Conservation (phyloP, 192 early-diverging fungal genomes). For the Allomyces arbusculus region DNA sequence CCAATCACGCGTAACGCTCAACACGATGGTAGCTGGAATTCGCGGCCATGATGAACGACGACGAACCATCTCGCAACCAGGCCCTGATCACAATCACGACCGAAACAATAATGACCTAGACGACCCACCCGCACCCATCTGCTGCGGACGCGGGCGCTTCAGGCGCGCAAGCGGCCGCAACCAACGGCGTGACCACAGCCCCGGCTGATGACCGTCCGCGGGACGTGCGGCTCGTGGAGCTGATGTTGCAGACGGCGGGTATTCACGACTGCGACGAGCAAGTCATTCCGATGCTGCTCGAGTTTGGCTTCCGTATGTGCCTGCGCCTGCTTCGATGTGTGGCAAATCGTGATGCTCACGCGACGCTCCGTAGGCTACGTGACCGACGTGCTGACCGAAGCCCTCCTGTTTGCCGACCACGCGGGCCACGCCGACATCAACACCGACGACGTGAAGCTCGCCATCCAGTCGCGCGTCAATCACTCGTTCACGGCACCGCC, state of each 20-base stretch:
- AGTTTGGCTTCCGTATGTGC: slow-evolving; percentile 68
- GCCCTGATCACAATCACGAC: too few species aligned
- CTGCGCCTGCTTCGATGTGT: neutral
- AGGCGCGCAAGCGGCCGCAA: too few species aligned
- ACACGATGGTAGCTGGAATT: too few species aligned
- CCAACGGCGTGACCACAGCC: neutral
- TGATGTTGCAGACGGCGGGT: slow-evolving; percentile 64
- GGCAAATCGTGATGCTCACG: neutral
- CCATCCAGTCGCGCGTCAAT: slow-evolving; percentile 76
- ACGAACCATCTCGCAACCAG: too few species aligned
- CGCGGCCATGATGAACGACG: too few species aligned
- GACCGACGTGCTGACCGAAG: slow-evolving; percentile 76
- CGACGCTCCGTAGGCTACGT: slow-evolving; percentile 46
- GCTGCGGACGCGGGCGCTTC: too few species aligned
- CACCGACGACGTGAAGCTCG: slow-evolving; percentile 68
- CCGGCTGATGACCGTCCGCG: neutral
- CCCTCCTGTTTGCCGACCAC: slow-evolving; percentile 81
- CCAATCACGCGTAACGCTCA: too few species aligned
- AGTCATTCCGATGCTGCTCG: slow-evolving; percentile 75
- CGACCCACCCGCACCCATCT: too few species aligned
- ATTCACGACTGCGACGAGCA: slow-evolving; percentile 77
- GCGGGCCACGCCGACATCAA: slow-evolving; percentile 50
- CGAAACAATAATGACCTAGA: too few species aligned
- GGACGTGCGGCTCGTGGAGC: slow-evolving; percentile 33
- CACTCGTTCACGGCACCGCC: slow-evolving; percentile 81